Evolutionary conservation across 768 basidiomycete species (phyloP), one percentile per base, ranked within the genome.

Genomic region (Kwoniella sp.): DNA sequence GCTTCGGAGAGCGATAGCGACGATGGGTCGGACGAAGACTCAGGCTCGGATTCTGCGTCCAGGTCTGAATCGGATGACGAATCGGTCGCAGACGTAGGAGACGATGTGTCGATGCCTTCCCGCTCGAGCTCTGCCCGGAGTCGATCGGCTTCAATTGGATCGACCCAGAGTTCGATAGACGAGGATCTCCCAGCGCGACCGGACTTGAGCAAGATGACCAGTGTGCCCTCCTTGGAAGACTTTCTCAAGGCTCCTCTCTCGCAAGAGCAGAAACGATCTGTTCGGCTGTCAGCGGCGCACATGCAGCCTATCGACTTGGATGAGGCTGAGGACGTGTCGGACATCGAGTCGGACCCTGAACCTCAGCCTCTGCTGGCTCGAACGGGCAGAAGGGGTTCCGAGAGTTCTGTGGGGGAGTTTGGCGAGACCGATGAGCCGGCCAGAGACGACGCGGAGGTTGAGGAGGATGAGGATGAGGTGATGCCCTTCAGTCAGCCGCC

Each of bases 381-480:
- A 3, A 38, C n/a, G 33, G 33, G 14, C 12, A 17, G 48, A 45
- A 12, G 41, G 15, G 58, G 50, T 11, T 59, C 59, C 3, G 59
- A 60, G 20, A 58, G 56, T n/a, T 65, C 63, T 5, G 57, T 65
- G 19, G 63, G 60, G 11, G 63, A 65, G 19, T 65, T 40, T 46
- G 55, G 25, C 29, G 50, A 44, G 25, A 31, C 46, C 4, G 55
- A 33, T 28, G 20, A 23, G 26, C 25, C 33, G 12, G 43, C 46
- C 17, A 50, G 19, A 20, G 51, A 53, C 0, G 50, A 60, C 9
- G 63, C 62, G 20, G 69, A 59, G 26, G 59, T 60, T 19, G 65
- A 67, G n/a, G 63, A 61, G 7, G 66, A 68, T n/a, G 59, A 56
- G 10, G 67, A 64, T 31, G 59, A 48, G 10, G 64, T 54, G 10